Evolutionary conservation across 768 basidiomycete genomes (phyloP).

Genomic region (Panus rudis): DNA sequence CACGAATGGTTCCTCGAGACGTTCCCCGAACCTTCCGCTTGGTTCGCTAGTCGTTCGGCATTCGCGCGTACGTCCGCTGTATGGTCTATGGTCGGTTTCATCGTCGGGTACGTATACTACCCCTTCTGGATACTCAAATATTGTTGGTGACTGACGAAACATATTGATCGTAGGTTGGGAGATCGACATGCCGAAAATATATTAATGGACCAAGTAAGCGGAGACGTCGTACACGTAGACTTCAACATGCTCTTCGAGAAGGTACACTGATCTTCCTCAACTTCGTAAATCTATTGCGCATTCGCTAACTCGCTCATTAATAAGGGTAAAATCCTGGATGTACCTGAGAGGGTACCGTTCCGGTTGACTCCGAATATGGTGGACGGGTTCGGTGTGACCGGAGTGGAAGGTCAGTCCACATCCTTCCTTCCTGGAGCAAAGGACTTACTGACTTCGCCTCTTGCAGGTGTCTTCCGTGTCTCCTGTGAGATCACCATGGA

Average conservation of each 20-base stretch:
- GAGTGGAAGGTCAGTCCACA: slow-evolving; percentile 70
- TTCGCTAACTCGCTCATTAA: slow-evolving; percentile 1
- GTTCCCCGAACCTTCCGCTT: slow-evolving; percentile 93
- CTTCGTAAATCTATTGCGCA: not conserved
- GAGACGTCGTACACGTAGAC: slow-evolving; percentile 93
- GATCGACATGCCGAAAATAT: slow-evolving; percentile 98
- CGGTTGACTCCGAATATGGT: slow-evolving; percentile 89
- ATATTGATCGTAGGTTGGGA: slow-evolving; percentile 73
- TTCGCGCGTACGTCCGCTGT: slow-evolving; percentile 91
- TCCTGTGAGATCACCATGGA: slow-evolving; percentile 89
- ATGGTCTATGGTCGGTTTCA: slow-evolving; percentile 98
- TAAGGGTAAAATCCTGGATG: slow-evolving; percentile 76
- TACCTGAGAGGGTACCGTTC: slow-evolving; percentile 91
- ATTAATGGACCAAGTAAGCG: slow-evolving; percentile 78
- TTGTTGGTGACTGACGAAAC: not conserved
- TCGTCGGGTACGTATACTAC: slow-evolving; percentile 83
- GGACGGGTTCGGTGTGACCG: slow-evolving; percentile 88
- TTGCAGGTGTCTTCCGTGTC: slow-evolving; percentile 76
- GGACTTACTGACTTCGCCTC: not conserved
- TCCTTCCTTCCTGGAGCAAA: not conserved
- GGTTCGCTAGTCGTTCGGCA: slow-evolving; percentile 82
- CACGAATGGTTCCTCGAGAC: slow-evolving; percentile 97
- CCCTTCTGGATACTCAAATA: not conserved
- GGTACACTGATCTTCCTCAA: slow-evolving; percentile 33
- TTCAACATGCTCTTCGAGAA: slow-evolving; percentile 98